These are phyloP conservation scores for Ustilago hordei DNA, from an alignment of 1,284 basidiomycete species.

Conservation along the genomic window DNA sequence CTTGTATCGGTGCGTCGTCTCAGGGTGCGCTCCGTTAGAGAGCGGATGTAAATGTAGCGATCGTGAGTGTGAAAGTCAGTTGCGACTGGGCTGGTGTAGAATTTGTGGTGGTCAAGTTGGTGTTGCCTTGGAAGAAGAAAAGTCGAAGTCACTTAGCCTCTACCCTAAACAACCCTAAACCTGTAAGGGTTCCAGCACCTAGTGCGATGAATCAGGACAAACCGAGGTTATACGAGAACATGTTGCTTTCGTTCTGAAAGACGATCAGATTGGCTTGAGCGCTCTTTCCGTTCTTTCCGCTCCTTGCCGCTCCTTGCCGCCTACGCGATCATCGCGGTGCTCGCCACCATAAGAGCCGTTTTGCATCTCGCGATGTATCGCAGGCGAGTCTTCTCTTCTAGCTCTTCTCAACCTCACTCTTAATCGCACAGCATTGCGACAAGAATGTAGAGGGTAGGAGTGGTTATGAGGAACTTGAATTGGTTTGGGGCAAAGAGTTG, in stretches of 20 bases:
- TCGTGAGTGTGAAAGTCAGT: not conserved
- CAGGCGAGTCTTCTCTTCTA: slow-evolving; percentile 32
- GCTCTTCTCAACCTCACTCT: slow-evolving; percentile 20
- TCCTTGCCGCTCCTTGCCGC: too few relatives aligned
- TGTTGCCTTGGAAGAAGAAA: too few relatives aligned
- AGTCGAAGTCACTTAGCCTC: too few relatives aligned
- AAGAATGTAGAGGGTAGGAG: not conserved
- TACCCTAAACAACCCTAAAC: not conserved
- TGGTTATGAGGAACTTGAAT: slow-evolving; percentile 23
- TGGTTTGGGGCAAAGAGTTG: slow-evolving; percentile 29
- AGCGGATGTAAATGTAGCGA: not conserved
- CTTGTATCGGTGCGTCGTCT: not conserved
- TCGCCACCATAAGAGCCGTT: not conserved
- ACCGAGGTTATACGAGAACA: slow-evolving; percentile 16
- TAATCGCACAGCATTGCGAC: slow-evolving; percentile 28
- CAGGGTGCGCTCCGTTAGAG: not conserved
- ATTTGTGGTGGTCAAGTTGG: too few relatives aligned
- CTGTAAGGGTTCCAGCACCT: not conserved
- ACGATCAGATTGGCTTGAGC: slow-evolving; percentile 22
- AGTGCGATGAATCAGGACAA: not conserved
- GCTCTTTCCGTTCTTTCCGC: too few relatives aligned
- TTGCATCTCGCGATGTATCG: slow-evolving; percentile 31
- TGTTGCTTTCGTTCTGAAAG: slow-evolving; percentile 22
- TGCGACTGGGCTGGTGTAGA: too few relatives aligned
- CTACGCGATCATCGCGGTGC: not conserved